Evolutionary conservation across 257 asterid species (phyloP), one percentile per base, ranked within the genome.

Genomic region (Salvia rosmarinus): DNA sequence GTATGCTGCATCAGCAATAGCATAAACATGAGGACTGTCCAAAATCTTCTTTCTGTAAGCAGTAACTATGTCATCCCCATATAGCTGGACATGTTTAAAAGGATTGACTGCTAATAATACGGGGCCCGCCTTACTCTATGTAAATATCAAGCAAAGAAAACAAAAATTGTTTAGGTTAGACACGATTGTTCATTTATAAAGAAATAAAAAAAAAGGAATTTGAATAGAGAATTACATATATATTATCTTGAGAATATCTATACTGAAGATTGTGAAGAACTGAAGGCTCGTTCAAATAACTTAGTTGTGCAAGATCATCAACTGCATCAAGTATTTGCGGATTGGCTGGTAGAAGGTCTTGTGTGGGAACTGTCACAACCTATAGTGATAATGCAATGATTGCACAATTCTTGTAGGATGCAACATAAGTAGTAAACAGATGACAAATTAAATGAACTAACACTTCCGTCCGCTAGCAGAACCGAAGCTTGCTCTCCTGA

Each of bases 121-220:
- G 28, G 96, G 90, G 25, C 99, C 99, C n/a, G 98, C 97, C 77
- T 86, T 95, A 70, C 88, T 95, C 99, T 95, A 78, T 59, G 79
- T 14, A 74, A 73, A 25, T 25, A 3, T 25, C 1, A 25, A 70
- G 28, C 71, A 76, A 64, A 70, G 77, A 79, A 44, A 69, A 62
- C 40, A 81, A 81, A 39, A 64, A 79, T 76, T 28, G 50, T 28
- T 54, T 80, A 60, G 70, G 20, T 37, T 44, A 14, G 12, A 32
- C 65, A 57, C 40, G 39, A 73, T n/a, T 20, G 16, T 59, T 37
- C 19, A 42, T 9, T 14, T 43, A 43, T 20, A 13, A 64, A 12
- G 40, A 64, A 9, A 28, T 52, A 55, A 54, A 46, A 54, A 16
- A 50, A 65, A 35, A 72, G 25, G 55, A 23, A 28, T 73, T 11